These are phyloP conservation scores for Fusarium tricinctum DNA, from an alignment of 2,329 filamentous ascomycete species.

Conservation along the genomic window DNA sequence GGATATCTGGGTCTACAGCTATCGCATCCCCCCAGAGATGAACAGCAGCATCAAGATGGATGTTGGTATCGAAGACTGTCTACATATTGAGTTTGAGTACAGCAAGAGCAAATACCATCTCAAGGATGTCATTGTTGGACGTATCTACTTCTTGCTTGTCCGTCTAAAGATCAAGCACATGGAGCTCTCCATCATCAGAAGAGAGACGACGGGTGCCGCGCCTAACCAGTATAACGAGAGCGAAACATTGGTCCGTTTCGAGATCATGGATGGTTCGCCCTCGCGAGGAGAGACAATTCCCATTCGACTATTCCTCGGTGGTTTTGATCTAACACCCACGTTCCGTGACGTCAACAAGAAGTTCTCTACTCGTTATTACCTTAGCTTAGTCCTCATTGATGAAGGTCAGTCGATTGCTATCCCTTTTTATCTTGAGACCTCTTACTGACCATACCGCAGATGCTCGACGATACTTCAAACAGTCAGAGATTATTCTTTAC, in stretches of 20 bases:
- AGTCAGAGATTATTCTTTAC: conserved; percentile 97
- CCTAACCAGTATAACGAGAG: conserved; percentile 99
- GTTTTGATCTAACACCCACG: conserved; percentile 96
- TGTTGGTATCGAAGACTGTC: conserved; percentile 97
- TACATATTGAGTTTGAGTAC: conserved; percentile 99
- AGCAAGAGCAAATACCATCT: conserved; percentile 99
- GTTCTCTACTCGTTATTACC: conserved; percentile 97
- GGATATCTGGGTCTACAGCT: conserved; percentile 99
- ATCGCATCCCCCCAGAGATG: conserved; percentile 97
- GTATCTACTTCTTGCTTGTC: conserved; percentile 98
- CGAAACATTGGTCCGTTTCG: conserved; percentile 96
- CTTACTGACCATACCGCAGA: conserved; percentile 67
- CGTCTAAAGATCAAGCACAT: conserved; percentile 99
- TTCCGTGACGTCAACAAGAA: conserved; percentile 99
- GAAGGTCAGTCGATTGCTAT: conserved; percentile 73
- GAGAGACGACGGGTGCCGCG: conserved; percentile 95
- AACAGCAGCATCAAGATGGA: conserved; percentile 99
- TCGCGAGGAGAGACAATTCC: conserved; percentile 95
- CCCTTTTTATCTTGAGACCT: background rate
- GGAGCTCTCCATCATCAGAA: conserved; percentile 96
- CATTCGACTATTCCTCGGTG: conserved; percentile 95
- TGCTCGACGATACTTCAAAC: conserved; percentile 97
- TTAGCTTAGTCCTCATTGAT: conserved; percentile 95
- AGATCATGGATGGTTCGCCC: conserved; percentile 99
- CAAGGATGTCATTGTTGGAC: conserved; percentile 97